Evolutionary conservation across 1,284 basidiomycete species (phyloP).

Genomic region (Sporisorium iseilematis-ciliati): DNA sequence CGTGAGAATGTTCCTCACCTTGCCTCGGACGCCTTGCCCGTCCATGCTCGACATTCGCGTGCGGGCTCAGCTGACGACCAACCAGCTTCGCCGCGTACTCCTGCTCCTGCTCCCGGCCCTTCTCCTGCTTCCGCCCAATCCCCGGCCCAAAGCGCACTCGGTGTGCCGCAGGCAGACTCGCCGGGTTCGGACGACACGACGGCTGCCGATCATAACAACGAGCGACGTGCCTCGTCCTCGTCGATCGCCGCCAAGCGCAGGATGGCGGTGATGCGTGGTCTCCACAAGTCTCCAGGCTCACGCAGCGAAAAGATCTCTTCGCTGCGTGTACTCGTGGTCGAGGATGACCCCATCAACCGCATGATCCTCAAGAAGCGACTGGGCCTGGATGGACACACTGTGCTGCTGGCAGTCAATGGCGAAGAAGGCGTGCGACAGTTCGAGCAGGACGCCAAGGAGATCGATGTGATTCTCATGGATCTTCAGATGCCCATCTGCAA

Average conservation of each 20-base stretch:
- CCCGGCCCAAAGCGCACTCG: constrained; percentile 7
- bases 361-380: constrained; percentile 80
- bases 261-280: constrained; percentile 40
- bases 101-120: background rate
- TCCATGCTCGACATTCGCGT: constrained; percentile 12
- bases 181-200: constrained; percentile 22
- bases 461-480: constrained; percentile 86
- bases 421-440: constrained; percentile 80
- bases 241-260: constrained; percentile 32
- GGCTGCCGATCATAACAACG: constrained; percentile 5
- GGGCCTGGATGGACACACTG: constrained; percentile 77
- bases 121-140: constrained; percentile 11
- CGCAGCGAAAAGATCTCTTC: constrained; percentile 40
- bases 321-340: constrained; percentile 63
- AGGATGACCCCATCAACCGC: constrained; percentile 80
- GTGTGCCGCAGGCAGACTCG: constrained; percentile 12
- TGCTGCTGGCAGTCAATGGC: constrained; percentile 80
- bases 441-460: constrained; percentile 74
- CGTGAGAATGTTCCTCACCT: constrained; percentile 31
- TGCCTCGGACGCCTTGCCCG: constrained; percentile 13
- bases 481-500: constrained; percentile 88
- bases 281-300: constrained; percentile 28
- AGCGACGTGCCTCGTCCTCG: constrained; percentile 37
- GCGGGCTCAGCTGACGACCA: background rate
- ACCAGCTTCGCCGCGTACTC: background rate